These are phyloP conservation scores for Neurospora crassa DNA, from an alignment of 2,329 filamentous ascomycete species.

Conservation along the genomic window DNA sequence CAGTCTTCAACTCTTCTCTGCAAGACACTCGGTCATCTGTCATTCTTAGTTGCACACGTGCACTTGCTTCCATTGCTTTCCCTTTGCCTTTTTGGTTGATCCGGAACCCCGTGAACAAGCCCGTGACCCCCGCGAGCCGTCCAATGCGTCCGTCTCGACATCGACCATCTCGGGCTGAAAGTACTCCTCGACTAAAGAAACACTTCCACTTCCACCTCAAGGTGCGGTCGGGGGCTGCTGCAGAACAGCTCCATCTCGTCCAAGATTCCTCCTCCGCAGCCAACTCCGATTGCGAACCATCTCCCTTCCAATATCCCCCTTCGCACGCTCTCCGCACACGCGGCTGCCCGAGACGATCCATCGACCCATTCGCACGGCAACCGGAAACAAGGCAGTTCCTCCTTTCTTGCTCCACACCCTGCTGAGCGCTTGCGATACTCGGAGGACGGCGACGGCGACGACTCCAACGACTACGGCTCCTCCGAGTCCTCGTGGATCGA, in stretches of 20 bases:
- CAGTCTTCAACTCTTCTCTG: neutral
- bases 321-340: conserved; percentile 51
- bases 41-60: neutral
- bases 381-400: neutral
- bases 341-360: conserved; percentile 23
- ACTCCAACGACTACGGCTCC: conserved; percentile 56
- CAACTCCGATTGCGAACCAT: conserved; percentile 52
- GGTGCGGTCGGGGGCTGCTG: conserved; percentile 61
- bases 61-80: neutral
- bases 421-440: conserved; percentile 30
- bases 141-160: neutral
- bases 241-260: conserved; percentile 63
- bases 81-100: neutral
- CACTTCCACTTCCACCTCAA: neutral
- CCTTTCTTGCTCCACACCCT: neutral
- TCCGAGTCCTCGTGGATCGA: conserved; percentile 72
- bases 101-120: neutral
- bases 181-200: neutral
- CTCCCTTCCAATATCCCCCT: conserved; percentile 81
- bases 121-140: neutral
- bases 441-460: conserved; percentile 46
- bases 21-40: neutral
- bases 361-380: conserved; percentile 33
- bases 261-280: conserved; percentile 76
- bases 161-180: neutral